These are phyloP conservation scores for Ceratobasidium sp. DNA, from an alignment of 1,284 basidiomycete genomes.

Conservation along the genomic window DNA sequence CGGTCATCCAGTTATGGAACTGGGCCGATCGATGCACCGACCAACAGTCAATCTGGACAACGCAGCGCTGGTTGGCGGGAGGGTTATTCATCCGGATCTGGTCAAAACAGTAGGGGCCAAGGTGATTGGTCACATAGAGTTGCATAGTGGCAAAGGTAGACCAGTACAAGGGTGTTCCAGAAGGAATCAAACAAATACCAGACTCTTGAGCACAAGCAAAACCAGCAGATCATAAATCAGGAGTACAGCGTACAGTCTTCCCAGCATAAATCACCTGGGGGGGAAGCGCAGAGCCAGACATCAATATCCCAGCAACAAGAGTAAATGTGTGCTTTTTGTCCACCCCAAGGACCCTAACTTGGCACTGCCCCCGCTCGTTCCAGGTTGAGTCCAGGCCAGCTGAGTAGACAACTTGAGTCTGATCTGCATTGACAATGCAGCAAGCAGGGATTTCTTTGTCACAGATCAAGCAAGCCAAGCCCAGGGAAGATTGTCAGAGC, in stretches of 20 bases:
- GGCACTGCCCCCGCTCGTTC: neutral
- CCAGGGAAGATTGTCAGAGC: neutral
- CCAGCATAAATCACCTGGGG: slow-evolving; percentile 2
- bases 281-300: neutral
- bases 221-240: slow-evolving; percentile 44
- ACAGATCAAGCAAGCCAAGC: neutral
- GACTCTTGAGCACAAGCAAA: slow-evolving; percentile 50
- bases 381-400: neutral
- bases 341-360: neutral
- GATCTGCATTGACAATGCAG: slow-evolving; percentile 9
- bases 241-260: slow-evolving; percentile 49
- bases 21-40: slow-evolving; percentile 59
- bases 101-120: slow-evolving; percentile 57
- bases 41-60: slow-evolving; percentile 59
- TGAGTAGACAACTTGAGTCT: slow-evolving; percentile 4
- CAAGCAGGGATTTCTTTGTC: neutral
- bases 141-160: slow-evolving; percentile 59
- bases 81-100: slow-evolving; percentile 49
- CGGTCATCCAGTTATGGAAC: slow-evolving; percentile 57
- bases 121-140: slow-evolving; percentile 56
- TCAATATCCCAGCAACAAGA: neutral
- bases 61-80: slow-evolving; percentile 37
- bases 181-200: slow-evolving; percentile 55
- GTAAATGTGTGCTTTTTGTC: slow-evolving; percentile 5
- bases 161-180: slow-evolving; percentile 60